A percentile compares a stretch with the other conserved stretches of the same genome.
Evolutionary conservation across 2,329 filamentous ascomycete genomes (phyloP).

Genomic region (Nemania sp.): DNA sequence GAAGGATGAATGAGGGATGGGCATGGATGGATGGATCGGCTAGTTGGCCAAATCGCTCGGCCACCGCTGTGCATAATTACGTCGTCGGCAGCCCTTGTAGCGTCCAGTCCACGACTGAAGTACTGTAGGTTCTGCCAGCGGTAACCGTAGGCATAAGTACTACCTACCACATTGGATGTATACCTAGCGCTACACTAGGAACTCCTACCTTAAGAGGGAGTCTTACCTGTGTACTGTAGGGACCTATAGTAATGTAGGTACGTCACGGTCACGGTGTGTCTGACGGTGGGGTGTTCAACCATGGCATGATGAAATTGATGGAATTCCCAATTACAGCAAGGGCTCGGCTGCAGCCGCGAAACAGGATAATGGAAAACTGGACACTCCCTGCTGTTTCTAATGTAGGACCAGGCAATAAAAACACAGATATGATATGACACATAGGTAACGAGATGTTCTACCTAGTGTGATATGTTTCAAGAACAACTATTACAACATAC

Average conservation of each 20-base stretch:
- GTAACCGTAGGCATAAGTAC: not conserved
- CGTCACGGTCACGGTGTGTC: not conserved
- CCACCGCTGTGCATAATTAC: slow-evolving; percentile 4
- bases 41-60: not conserved
- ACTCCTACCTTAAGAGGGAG: not conserved
- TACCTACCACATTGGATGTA: no score
- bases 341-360: slow-evolving; percentile 7
- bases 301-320: not conserved
- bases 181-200: not conserved
- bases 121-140: not conserved
- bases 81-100: not conserved
- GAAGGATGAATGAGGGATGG: not conserved
- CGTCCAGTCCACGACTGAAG: no score
- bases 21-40: not conserved
- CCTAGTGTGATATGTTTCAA: not conserved
- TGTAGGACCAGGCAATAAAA: not conserved
- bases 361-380: not conserved
- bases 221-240: not conserved
- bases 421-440: not conserved
- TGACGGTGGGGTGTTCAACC: not conserved
- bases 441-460: not conserved
- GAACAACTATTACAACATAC: not conserved
- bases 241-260: not conserved
- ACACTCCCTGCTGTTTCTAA: no score
- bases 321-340: slow-evolving; percentile 5